These are phyloP conservation scores for Camellia sinensis DNA, from an alignment of 148 eudicot species.

Conservation along the genomic window DNA sequence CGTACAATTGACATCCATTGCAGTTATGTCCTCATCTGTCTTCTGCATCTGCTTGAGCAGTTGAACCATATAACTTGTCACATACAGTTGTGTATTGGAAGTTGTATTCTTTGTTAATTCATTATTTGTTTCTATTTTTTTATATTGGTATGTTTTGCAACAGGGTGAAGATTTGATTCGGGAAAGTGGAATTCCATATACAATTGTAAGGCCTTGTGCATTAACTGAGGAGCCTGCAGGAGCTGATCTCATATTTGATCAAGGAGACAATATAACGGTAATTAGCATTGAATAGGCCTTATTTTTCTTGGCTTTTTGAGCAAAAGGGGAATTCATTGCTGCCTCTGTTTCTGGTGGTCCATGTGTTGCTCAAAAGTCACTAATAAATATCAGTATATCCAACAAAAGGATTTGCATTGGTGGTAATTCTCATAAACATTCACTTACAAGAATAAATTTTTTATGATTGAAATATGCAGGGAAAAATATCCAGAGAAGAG, in stretches of 20 bases:
- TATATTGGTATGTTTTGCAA: conserved; percentile 13
- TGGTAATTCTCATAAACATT: not conserved
- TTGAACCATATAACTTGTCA: not conserved
- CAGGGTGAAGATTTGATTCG: conserved; percentile 94
- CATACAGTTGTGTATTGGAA: not conserved
- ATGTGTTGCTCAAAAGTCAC: not conserved
- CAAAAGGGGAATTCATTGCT: too few species aligned
- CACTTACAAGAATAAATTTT: not conserved
- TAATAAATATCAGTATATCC: not conserved
- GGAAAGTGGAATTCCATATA: conserved; percentile 90
- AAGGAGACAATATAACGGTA: conserved; percentile 96
- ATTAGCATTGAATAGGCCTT: not conserved
- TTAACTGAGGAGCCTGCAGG: conserved; percentile 99
- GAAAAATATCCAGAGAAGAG: conserved; percentile 95
- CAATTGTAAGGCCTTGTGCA: conserved; percentile 93
- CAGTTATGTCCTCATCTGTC: too few species aligned
- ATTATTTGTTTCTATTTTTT: conserved; percentile 13
- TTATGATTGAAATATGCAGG: conserved; percentile 38
- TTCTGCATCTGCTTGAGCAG: too few species aligned
- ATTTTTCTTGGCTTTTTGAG: too few species aligned
- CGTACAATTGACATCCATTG: too few species aligned
- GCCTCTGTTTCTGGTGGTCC: not conserved
- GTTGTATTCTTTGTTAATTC: not conserved
- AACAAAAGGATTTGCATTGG: not conserved
- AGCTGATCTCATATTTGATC: conserved; percentile 94